Evolutionary conservation across 352 stramenopile species (phyloP), one percentile per base, ranked within the genome.

Genomic region (Phytophthora ramorum): DNA sequence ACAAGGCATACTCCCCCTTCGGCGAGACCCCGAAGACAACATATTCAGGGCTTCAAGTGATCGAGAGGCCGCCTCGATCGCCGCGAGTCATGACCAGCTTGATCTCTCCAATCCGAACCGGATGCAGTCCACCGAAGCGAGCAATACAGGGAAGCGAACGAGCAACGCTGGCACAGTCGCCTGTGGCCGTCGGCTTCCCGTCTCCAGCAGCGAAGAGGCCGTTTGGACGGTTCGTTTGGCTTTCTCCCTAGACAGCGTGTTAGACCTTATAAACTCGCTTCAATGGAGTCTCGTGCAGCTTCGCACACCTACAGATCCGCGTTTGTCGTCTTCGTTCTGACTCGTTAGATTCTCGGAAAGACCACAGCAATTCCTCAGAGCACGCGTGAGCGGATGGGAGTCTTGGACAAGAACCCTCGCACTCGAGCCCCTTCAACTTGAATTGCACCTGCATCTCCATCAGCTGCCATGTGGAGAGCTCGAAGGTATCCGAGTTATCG

Each of bases 31-130:
- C 57, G 2, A 62, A 47, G 38, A n/a, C 45, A 37, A 63, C 40
- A 7, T 34, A 41, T 5, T 24, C 48, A 19, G 43, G 24, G 26
- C 22, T 71, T 57, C 40, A 7, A 12, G 44, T 59, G 20, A 47
- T 67, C 13, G 56, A 68, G 50, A 43, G 58, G 48, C 57, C 48
- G 4, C 63, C 68, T 19, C 58, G 38, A 12, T 76, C 69, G 9
- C 69, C 69, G 9, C 34, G 40, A 55, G 54, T 76, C 30, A 66
- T 70, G 69, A 76, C 63, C 14, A 76, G 69, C 26, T 41, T 76
- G 17, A 30, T 66, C 2, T 76, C 69, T 17, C 68, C 69, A 2
- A 73, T 73, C 22, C 49, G 48, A 55, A 75, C 52, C 6, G 68
- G 51, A 9, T 75, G 68, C 51, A 72, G 68, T 59, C 63, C 63